Percentiles rank a stretch among this genome's conserved stretches.
phyloP scores from a whole-genome alignment of 768 basidiomycete genomes.

The Mycena sanguinolenta region DNA sequence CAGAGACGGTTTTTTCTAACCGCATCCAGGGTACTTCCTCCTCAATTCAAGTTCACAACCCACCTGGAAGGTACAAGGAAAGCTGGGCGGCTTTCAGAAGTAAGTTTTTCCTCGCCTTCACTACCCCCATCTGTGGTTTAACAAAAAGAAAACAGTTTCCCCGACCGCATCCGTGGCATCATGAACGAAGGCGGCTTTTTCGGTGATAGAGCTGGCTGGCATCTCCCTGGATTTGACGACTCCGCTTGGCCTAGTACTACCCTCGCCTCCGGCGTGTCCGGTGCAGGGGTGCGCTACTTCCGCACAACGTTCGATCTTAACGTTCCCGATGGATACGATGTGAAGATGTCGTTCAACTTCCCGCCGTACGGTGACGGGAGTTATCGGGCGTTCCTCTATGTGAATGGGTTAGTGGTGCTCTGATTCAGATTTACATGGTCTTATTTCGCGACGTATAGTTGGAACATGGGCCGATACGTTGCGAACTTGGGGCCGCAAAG shows the following conservation, averaged over 20 bases:
- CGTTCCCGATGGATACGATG: conserved; percentile 61
- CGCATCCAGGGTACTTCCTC: conserved; percentile 25
- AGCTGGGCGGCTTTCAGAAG: conserved; percentile 61
- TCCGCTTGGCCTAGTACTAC: conserved; percentile 63
- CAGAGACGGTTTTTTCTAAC: too few relatives aligned
- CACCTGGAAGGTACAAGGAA: conserved; percentile 65
- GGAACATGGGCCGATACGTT: conserved; percentile 73
- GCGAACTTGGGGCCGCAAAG: conserved; percentile 68
- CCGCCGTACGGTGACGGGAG: conserved; percentile 55
- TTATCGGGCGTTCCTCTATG: conserved; percentile 63
- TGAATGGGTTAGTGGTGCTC: conserved; percentile 57
- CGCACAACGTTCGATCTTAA: conserved; percentile 63
- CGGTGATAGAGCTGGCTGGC: conserved; percentile 59
- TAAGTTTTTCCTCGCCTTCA: conserved; percentile 43
- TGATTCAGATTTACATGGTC: conserved; percentile 59
- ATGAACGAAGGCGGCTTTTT: conserved; percentile 64
- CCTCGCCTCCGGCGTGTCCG: conserved; percentile 54
- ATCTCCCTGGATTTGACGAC: conserved; percentile 64
- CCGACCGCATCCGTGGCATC: conserved; percentile 64
- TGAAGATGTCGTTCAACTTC: conserved; percentile 67
- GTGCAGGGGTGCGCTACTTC: conserved; percentile 62
- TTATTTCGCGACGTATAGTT: conserved; percentile 65
- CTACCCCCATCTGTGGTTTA: background rate
- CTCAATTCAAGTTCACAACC: conserved; percentile 22
- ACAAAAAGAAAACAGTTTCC: conserved; percentile 42